These are phyloP conservation scores for Alternaria conjuncta DNA, from an alignment of 2,329 filamentous ascomycete species.

Conservation along the genomic window DNA sequence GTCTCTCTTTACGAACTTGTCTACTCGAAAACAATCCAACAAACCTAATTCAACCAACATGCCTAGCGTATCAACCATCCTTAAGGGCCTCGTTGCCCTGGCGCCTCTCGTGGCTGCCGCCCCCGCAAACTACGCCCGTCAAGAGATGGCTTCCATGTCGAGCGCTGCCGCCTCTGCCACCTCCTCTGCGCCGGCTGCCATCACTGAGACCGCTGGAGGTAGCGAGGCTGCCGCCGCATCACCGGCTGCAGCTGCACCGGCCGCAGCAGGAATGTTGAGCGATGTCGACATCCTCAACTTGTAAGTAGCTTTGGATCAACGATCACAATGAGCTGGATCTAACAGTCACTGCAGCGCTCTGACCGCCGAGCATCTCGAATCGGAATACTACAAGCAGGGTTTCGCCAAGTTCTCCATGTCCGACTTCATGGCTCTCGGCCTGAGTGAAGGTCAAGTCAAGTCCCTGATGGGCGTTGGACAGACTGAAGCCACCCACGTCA, in stretches of 20 bases:
- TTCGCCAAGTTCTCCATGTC: slow-evolving; percentile 69
- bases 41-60: slow-evolving; percentile 43
- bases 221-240: slow-evolving; percentile 21
- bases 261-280: slow-evolving; percentile 46
- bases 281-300: slow-evolving; percentile 63
- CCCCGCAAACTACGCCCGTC: slow-evolving; percentile 37
- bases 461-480: slow-evolving; percentile 68
- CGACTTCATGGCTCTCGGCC: slow-evolving; percentile 69
- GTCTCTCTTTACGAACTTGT: slow-evolving; percentile 31
- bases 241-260: slow-evolving; percentile 24
- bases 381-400: slow-evolving; percentile 73
- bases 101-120: slow-evolving; percentile 43
- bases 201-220: slow-evolving; percentile 18
- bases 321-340: slow-evolving; percentile 30
- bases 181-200: slow-evolving; percentile 17
- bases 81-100: slow-evolving; percentile 45
- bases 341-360: slow-evolving; percentile 62
- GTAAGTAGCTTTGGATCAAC: slow-evolving; percentile 45
- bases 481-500: slow-evolving; percentile 70
- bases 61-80: slow-evolving; percentile 46
- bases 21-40: slow-evolving; percentile 28
- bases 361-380: slow-evolving; percentile 77
- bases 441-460: slow-evolving; percentile 61
- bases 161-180: neutral
- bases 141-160: slow-evolving; percentile 19